Conservation (phyloP, 352 stramenopile species). For the Pythium angustatum region DNA sequence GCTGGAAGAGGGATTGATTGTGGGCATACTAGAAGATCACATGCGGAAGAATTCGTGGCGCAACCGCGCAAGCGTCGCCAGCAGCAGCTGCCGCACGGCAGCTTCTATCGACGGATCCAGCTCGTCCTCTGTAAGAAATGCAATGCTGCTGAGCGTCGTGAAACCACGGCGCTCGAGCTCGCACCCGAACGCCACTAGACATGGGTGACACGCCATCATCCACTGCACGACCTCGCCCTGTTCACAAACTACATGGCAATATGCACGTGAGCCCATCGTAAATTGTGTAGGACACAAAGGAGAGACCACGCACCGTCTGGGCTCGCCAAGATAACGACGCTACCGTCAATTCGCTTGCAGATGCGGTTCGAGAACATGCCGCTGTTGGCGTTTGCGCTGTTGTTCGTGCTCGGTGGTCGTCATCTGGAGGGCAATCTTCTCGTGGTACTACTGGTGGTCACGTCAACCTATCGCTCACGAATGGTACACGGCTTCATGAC, state of each 20-base stretch:
- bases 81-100: constrained; percentile 48
- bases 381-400: no score
- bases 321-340: no score
- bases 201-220: constrained; percentile 76
- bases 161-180: constrained; percentile 67
- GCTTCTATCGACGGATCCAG: constrained; percentile 39
- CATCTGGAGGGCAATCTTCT: no score
- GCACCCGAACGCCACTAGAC: constrained; percentile 58
- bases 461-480: no score
- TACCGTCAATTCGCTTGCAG: no score
- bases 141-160: constrained; percentile 75
- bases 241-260: constrained; percentile 52
- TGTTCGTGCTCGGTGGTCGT: no score
- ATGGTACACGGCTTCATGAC: no score
- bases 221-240: constrained; percentile 84
- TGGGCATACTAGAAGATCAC: constrained; percentile 37
- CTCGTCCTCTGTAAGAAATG: constrained; percentile 77
- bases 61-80: constrained; percentile 64
- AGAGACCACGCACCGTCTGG: no score
- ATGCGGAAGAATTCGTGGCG: constrained; percentile 83
- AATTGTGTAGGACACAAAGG: no score
- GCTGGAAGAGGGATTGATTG: no score
- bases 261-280: neutral
- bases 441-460: no score
- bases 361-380: no score